phyloP scores from a whole-genome alignment of 2,329 filamentous ascomycete genomes.

The Davidsoniella eucalypti region DNA sequence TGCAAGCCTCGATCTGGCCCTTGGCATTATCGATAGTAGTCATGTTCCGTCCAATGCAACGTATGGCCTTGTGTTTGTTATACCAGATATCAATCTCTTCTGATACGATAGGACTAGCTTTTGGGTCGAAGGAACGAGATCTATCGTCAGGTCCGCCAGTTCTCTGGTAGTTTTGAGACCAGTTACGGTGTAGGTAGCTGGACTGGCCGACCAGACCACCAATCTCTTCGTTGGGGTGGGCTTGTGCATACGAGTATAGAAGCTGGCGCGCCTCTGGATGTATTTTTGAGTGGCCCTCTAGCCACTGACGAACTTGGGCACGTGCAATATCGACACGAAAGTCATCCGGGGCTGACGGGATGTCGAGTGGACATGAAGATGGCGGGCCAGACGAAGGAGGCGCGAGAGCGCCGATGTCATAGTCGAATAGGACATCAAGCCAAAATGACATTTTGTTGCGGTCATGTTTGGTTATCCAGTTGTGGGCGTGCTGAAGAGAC shows the following conservation, averaged over 20 bases:
- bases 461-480: conserved; percentile 54
- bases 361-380: not conserved
- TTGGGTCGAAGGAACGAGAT: conserved; percentile 13
- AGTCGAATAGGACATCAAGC: conserved; percentile 49
- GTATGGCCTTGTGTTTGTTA: conserved; percentile 16
- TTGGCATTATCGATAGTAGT: conserved; percentile 44
- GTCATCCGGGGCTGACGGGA: not conserved
- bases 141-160: conserved; percentile 7
- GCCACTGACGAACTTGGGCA: conserved; percentile 44
- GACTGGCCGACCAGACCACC: conserved; percentile 31
- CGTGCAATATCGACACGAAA: conserved; percentile 40
- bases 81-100: conserved; percentile 51
- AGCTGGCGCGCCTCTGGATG: conserved; percentile 38
- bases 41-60: conserved; percentile 23
- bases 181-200: conserved; percentile 38
- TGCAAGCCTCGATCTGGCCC: conserved; percentile 40
- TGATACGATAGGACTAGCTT: conserved; percentile 26
- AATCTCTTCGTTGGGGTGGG: conserved; percentile 30
- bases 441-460: conserved; percentile 55
- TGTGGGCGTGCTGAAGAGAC: conserved; percentile 48
- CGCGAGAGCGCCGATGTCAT: conserved; percentile 24
- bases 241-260: conserved; percentile 37
- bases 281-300: conserved; percentile 42
- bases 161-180: conserved; percentile 26
- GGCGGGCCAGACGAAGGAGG: conserved; percentile 20